Base-by-base conservation (phyloP, 306 rosid genomes). In the Acacia melanoxylon region DNA sequence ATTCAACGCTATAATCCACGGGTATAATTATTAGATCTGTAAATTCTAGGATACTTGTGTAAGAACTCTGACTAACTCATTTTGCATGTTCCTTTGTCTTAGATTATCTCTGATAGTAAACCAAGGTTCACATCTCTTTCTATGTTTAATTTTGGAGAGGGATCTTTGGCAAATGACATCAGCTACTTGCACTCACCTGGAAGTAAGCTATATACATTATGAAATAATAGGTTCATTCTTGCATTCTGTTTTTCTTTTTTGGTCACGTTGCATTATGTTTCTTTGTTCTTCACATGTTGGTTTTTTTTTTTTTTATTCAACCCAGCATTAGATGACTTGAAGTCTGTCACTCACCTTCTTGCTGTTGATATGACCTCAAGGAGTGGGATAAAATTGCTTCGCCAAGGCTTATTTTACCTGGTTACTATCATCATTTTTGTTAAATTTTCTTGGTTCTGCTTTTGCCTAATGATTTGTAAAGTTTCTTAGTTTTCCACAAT, bases 341-440 rank as follows among this genome's bases (percentile, higher is more conserved):
- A 95, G 88, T 89, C 98, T 0, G 94, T 95, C 82, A 95, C 99
- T 49, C 99, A 95, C 85, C 93, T 93, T 85, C 87, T 95, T 84
- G 93, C 88, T 72, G 86, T 95, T 81, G 91, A 95, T 81, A 82
- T 88, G 75, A 62, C 93, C 79, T 89, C 93, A 67, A 85, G 78
- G 82, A 90, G 89, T 71, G 98, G 99, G 88, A 78, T 91, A 66
- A 86, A 87, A 83, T 88, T 95, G 83, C 94, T 95, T 78, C 91
- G 52, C 73, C 96, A 92, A 84, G 94, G 96, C 90, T 85, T 95
- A 70, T 84, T 37, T 81, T 93, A 91, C 87, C 96, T 95, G 98
- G 99, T 95, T 75, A 83, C 20, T 72, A 83, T 69, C 40, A 35
- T 78, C 68, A 62, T 19, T n/a, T 63, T 58, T 72, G 42, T 65